Conservation (phyloP, 164 flowering plant genomes). For the Taxillus chinensis region DNA sequence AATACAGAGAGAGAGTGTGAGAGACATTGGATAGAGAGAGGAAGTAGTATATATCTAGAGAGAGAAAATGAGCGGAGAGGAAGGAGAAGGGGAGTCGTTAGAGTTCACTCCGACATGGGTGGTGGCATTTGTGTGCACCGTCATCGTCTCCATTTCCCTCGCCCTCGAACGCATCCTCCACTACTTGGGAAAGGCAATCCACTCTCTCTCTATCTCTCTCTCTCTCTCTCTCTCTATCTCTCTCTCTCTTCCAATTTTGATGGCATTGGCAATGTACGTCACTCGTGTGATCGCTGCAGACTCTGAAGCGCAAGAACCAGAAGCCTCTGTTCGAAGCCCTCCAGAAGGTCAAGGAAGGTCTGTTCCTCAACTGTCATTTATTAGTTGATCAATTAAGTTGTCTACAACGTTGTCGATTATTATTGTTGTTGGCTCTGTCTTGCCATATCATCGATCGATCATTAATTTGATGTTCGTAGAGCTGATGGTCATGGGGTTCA, state of each 20-base stretch:
- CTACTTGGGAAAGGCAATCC: conserved; percentile 37
- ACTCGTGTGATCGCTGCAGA: conserved; percentile 21
- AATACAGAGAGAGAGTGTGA: too few relatives aligned
- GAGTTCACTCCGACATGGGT: conserved; percentile 91
- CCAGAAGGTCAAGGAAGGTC: conserved; percentile 82
- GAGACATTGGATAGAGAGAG: too few relatives aligned
- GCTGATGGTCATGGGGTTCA: not conserved
- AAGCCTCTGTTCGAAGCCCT: conserved; percentile 68
- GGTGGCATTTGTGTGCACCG: conserved; percentile 67
- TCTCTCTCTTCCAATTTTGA: not conserved
- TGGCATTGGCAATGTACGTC: not conserved
- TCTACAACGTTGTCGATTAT: too few relatives aligned
- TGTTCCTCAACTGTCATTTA: not conserved
- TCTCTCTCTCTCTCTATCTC: not conserved
- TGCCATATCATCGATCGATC: too few relatives aligned
- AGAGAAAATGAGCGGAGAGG: conserved; percentile 6
- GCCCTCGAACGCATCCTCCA: conserved; percentile 63
- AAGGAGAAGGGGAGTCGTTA: conserved; percentile 28
- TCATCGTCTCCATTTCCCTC: conserved; percentile 68
- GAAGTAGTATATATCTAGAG: not conserved
- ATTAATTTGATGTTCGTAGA: not conserved
- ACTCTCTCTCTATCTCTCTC: not conserved
- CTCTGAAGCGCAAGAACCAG: conserved; percentile 52
- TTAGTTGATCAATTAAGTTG: not conserved
- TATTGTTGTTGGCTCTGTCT: too few relatives aligned